Evolutionary conservation across 805 yeast genomes (phyloP), one percentile per base, ranked within the genome.

Genomic region (Lipomyces japonicus): DNA sequence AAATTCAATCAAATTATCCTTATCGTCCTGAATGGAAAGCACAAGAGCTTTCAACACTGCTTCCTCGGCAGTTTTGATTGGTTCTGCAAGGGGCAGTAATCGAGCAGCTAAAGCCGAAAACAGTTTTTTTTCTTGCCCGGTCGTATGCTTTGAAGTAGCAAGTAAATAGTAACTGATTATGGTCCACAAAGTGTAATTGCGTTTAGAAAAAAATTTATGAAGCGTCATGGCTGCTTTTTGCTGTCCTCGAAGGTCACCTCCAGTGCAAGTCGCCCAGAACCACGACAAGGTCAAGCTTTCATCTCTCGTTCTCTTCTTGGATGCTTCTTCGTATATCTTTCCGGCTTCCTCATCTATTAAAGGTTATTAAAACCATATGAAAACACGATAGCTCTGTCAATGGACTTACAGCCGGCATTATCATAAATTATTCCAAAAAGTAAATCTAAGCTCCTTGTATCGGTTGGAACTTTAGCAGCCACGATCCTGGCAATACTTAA

Each of bases 51-150:
- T 74, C 2, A 87, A 77, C 56, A 70, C 86, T 2, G 76, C 68
- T 52, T 89, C 95, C 59, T 87, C 95, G 6, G 83, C 78, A 19
- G 72, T 70, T 36, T 69, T 57, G 39, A 74, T 70, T 1, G 91
- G 86, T 39, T 70, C 68, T 16, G 75, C 63, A n/a, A 67, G 66
- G 25, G 76, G 79, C 25, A 84, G 63, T 55, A 83, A 63, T 56
- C 82, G 79, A 50, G 73, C 61, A 0, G 88, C 90, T 30, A 88
- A 68, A 50, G 74, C 70, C 1, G 86, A 82, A 52, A 78, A 78
- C 34, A 88, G 66, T 34, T 64, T 69, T 43, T 62, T 61, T 57
- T 81, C 85, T 48, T 76, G 71, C 0, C 68, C 71, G 3, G 72
- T 59, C 10, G 74, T 65, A 31, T 66, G 69, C 1, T 62, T 47